Percentiles rank a stretch among this genome's conserved stretches.
Evolutionary conservation across 2,329 filamentous ascomycete genomes (phyloP).

Genomic region (Epichloe gansuensis): DNA sequence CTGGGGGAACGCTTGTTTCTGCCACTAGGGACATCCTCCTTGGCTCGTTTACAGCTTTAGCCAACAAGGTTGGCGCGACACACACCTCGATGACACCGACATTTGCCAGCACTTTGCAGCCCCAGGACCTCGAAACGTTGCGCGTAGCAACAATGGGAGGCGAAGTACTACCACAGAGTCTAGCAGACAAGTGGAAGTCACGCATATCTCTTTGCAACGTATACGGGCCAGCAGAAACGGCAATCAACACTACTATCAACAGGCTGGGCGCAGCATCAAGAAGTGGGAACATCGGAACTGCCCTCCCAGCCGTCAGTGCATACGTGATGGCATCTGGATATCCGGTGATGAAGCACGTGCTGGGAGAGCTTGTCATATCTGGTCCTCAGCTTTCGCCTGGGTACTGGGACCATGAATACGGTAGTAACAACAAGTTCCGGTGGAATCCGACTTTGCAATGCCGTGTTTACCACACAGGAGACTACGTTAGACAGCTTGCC

Average conservation of each 20-base stretch:
- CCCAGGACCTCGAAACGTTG: slow-evolving; percentile 30
- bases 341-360: slow-evolving; percentile 39
- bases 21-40: slow-evolving; percentile 44
- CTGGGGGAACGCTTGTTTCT: slow-evolving; percentile 49
- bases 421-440: slow-evolving; percentile 6
- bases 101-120: slow-evolving; percentile 42
- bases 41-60: slow-evolving; percentile 38
- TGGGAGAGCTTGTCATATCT: slow-evolving; percentile 51
- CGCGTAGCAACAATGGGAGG: slow-evolving; percentile 48
- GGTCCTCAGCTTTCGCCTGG: slow-evolving; percentile 33
- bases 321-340: slow-evolving; percentile 12
- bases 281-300: slow-evolving; percentile 14
- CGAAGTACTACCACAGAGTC: slow-evolving; percentile 45
- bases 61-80: slow-evolving; percentile 37
- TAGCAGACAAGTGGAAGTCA: slow-evolving; percentile 38
- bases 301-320: slow-evolving; percentile 10
- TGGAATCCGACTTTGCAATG: not conserved
- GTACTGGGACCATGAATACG: slow-evolving; percentile 8
- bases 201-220: slow-evolving; percentile 11
- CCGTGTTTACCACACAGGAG: slow-evolving; percentile 22
- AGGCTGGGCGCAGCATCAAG: slow-evolving; percentile 9
- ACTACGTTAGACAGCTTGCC: slow-evolving; percentile 16
- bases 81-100: slow-evolving; percentile 52
- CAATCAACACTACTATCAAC: slow-evolving; percentile 16
- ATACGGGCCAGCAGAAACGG: slow-evolving; percentile 16